These are phyloP conservation scores for Corchorus olitorius DNA, from an alignment of 345 rosid species.

Conservation along the genomic window DNA sequence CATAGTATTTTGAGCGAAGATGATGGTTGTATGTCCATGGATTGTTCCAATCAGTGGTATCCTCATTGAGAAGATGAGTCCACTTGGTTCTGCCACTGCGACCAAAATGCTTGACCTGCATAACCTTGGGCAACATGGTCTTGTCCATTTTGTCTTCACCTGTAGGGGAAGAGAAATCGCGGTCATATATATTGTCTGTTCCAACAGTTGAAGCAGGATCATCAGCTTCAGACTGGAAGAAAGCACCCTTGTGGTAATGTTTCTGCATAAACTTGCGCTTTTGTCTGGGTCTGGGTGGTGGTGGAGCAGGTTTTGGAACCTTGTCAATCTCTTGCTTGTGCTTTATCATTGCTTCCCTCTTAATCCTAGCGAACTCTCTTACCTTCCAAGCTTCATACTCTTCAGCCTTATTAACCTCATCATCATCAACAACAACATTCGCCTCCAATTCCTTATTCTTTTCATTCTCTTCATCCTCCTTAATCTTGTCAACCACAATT, in stretches of 20 bases:
- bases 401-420: no score
- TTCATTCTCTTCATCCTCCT: no score
- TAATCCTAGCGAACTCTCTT: no score
- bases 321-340: no score
- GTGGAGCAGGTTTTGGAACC: constrained; percentile 48
- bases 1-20: no score
- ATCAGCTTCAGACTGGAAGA: constrained; percentile 58
- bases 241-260: constrained; percentile 78
- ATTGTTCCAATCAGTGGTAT: constrained; percentile 81
- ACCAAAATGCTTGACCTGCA: constrained; percentile 86
- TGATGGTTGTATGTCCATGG: background rate
- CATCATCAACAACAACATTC: constrained; percentile 32
- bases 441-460: no score
- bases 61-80: constrained; percentile 86
- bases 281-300: constrained; percentile 56
- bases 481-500: no score
- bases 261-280: constrained; percentile 84
- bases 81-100: constrained; percentile 86
- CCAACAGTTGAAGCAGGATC: constrained; percentile 55
- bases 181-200: constrained; percentile 40
- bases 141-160: constrained; percentile 86
- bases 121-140: constrained; percentile 66
- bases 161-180: constrained; percentile 78
- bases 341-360: no score
- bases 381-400: no score